These are phyloP conservation scores for Boletellus ananiceps DNA, from an alignment of 768 basidiomycete species.

Conservation along the genomic window DNA sequence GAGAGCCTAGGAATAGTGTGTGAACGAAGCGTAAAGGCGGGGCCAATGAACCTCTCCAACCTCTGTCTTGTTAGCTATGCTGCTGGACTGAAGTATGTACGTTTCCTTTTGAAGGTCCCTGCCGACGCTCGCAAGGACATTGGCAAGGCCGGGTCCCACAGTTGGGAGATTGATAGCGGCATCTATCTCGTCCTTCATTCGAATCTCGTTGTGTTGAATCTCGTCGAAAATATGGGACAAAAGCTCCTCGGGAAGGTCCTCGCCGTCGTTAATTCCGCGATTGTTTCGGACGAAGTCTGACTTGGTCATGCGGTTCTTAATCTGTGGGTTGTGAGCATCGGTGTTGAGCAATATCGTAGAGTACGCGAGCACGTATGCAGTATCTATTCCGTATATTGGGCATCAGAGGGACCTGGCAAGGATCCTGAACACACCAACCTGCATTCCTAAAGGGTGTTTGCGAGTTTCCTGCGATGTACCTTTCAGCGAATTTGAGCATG, in stretches of 20 bases:
- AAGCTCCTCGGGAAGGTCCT: conserved; percentile 83
- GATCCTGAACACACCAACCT: conserved; percentile 45
- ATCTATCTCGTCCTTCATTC: conserved; percentile 98
- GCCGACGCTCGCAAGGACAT: conserved; percentile 83
- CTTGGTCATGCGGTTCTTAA: conserved; percentile 93
- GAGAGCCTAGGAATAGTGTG: conserved; percentile 55
- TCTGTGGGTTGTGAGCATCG: conserved; percentile 91
- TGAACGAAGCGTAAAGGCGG: not conserved
- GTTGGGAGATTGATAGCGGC: conserved; percentile 38
- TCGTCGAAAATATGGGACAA: conserved; percentile 81
- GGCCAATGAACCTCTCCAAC: conserved; percentile 35
- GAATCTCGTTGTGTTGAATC: conserved; percentile 87
- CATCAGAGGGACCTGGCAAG: conserved; percentile 7
- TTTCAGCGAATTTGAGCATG: conserved; percentile 98
- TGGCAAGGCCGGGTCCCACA: conserved; percentile 68
- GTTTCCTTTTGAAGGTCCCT: conserved; percentile 94
- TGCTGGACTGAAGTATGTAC: conserved; percentile 91
- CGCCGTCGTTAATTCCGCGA: conserved; percentile 90
- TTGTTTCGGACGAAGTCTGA: conserved; percentile 92
- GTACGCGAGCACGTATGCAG: conserved; percentile 92
- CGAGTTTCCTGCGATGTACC: conserved; percentile 86
- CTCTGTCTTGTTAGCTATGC: conserved; percentile 96
- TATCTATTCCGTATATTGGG: conserved; percentile 46
- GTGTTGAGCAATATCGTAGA: conserved; percentile 96
- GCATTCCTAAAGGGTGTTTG: conserved; percentile 90